A percentile compares a stretch with the other conserved stretches of the same genome.
Evolutionary conservation across 75 land plant species (phyloP).

Genomic region (Pinus tabuliformis): DNA sequence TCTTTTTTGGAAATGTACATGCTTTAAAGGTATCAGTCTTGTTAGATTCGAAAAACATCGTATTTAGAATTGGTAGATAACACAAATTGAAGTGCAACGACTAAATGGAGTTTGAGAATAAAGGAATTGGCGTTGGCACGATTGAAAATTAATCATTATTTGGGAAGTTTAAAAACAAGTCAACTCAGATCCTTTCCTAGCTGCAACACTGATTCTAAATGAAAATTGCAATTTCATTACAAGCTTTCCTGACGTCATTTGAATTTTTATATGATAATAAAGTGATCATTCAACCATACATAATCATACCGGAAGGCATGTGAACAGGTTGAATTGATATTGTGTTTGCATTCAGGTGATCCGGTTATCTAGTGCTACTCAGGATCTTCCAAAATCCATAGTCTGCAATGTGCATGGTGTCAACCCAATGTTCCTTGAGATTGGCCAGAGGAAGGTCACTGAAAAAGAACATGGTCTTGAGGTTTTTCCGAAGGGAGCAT

Average conservation of each 20-base stretch:
- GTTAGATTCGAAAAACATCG: no score
- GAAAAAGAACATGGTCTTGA: constrained; percentile 32
- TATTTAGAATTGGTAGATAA: no score
- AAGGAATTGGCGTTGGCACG: no score
- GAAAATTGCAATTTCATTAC: background rate
- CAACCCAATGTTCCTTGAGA: constrained; percentile 79
- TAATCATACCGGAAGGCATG: constrained; percentile 7
- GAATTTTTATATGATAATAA: background rate
- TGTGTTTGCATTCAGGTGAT: constrained; percentile 90
- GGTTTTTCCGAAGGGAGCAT: constrained; percentile 62
- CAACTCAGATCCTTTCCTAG: no score
- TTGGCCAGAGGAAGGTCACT: constrained; percentile 47
- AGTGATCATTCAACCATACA: no score
- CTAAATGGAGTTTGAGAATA: no score
- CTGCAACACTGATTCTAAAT: background rate
- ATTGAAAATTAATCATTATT: background rate
- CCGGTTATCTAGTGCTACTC: constrained; percentile 79
- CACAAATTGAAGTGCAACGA: no score
- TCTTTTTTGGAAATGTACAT: background rate
- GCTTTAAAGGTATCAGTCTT: background rate
- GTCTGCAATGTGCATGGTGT: constrained; percentile 93
- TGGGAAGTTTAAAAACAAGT: background rate
- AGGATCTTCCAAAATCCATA: constrained; percentile 67
- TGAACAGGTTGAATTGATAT: constrained; percentile 24
- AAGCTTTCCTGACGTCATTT: background rate